Conservation (phyloP, 176 grass and related monocot genomes). For the Rhipidocladum racemiflorum region DNA sequence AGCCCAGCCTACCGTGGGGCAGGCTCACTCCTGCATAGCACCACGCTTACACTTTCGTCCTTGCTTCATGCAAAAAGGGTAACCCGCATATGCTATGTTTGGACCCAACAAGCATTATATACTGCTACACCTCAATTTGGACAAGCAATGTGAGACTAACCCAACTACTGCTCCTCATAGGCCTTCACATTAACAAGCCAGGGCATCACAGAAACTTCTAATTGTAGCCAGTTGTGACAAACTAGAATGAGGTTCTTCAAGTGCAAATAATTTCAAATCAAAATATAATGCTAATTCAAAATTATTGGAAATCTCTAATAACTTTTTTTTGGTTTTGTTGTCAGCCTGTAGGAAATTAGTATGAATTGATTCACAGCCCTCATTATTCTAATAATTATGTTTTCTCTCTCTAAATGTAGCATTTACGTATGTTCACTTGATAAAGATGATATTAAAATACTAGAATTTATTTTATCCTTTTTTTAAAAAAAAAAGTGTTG, state of each 20-base stretch:
- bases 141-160: too few relatives aligned
- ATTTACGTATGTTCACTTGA: background rate
- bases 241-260: background rate
- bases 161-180: too few relatives aligned
- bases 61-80: too few relatives aligned
- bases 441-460: background rate
- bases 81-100: too few relatives aligned
- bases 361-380: slow-evolving; percentile 6
- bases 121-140: too few relatives aligned
- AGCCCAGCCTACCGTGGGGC: too few relatives aligned
- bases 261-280: background rate
- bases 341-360: slow-evolving; percentile 12
- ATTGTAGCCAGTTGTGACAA: background rate
- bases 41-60: too few relatives aligned
- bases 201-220: too few relatives aligned
- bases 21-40: too few relatives aligned
- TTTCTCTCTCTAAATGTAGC: background rate
- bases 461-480: slow-evolving; percentile 1
- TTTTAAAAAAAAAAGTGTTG: background rate
- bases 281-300: slow-evolving; percentile 14
- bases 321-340: background rate
- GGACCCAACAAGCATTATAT: too few relatives aligned
- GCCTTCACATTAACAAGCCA: too few relatives aligned
- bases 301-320: background rate
- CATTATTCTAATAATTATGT: background rate